Evolutionary conservation across 139 green algal species (phyloP), one percentile per base, ranked within the genome.

Genomic region (Tetradesmus obliquus): DNA sequence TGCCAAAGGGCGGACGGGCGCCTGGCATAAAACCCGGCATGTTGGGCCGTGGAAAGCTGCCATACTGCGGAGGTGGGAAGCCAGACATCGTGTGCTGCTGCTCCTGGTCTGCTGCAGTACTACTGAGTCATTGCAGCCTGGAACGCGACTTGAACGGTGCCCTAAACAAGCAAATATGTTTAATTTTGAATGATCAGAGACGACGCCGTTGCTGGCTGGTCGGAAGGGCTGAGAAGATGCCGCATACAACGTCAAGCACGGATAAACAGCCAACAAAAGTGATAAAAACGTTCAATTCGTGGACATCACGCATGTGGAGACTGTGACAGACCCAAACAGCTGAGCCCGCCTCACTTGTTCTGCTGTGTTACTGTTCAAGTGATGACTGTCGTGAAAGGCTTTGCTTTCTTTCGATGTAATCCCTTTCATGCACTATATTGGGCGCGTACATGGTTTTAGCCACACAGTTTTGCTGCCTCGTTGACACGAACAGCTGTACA

Each of bases 31-130:
- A 76, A 24, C 66, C 66, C 15, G 66, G 66, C 66, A 76, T 76
- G 15, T 24, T 76, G 17, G 66, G 66, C 66, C 66, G 10, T 3
- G 66, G 66, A 13, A 76, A 76, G 17, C 66, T 76, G 66, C 66
- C 66, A 76, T 76, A 76, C 17, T 76, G 66, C 15, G 66, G 5
- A 19, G 66, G 66, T 24, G 66, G 66, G 17, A 76, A 76, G 15
- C 66, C 66, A 76, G 66, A 76, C 66, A 76, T 76, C 66, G 66
- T 76, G 66, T 76, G 66, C 66, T 76, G 66, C 66, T 24, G 66
- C 66, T 76, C 66, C 66, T 76, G 66, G 66, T 76, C 66, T 76
- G 66, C 66, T 76, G 66, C 66, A 76, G 66, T 76, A 76, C 66
- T 76, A 76, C 66, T 24, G 66, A 76, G 66, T 76, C 66, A 76